Base-by-base conservation (phyloP, 768 basidiomycete genomes). In the Amanita rubescens region DNA sequence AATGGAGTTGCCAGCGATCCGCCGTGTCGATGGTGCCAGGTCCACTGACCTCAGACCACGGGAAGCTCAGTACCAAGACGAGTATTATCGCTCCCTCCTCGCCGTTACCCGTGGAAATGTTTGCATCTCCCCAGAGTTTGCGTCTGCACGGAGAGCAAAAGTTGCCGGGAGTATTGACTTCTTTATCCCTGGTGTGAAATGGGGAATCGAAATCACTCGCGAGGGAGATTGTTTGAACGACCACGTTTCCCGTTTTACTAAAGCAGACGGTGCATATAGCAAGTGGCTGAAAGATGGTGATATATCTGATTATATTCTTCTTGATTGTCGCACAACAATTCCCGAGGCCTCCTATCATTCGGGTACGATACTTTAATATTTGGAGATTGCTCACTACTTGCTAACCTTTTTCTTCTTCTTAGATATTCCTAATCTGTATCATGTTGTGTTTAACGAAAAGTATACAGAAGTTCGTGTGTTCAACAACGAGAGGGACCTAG, bases 31-130 rank as follows among this genome's bases (percentile, higher is more conserved):
- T n/a, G 22, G 22, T 19, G 12, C 4, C 8, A n/a, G 46, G 14
- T 11, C 20, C 22, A 24, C 49, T 45, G 32, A 52, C 12, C 35
- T 10, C n/a, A 3, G 12, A 49, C 47, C 35, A 32, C 54, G 35
- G 22, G 54, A 55, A 49, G 49, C 49, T 12, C 55, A 51, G 20
- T 55, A 55, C 45, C 41, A 51, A 33, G 55, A 55, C 24, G 55
- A 55, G 42, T 45, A 51, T 6, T 55, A 55, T 35, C 41, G 55
- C 19, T 50, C 45, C 15, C 3, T 30, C 5, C 27, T 46, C 27
- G 14, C 27, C 1, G 20, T 22, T 39, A 55, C 54, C 39, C 19
- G 5, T 6, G 54, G 54, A 30, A 55, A 49, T 19, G 54, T 55
- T 49, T 34, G 47, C 34, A 1, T 49, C n/a, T 35, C 49, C 50